Evolutionary conservation across 495 filamentous ascomycete species (phyloP), one percentile per base, ranked within the genome.

Genomic region (Aspergillus funiculosus): DNA sequence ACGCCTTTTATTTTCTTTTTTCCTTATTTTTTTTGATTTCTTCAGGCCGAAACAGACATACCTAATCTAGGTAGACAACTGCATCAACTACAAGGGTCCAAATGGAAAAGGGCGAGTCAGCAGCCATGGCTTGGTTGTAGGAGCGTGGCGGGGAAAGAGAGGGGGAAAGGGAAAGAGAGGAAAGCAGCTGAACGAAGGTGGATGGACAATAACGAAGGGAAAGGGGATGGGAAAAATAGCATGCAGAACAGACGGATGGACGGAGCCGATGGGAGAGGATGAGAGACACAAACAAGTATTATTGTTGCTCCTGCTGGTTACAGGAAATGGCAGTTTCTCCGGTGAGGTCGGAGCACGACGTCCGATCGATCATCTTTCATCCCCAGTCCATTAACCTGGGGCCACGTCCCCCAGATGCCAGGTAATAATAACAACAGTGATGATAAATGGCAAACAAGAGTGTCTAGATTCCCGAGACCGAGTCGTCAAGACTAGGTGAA

Each of bases 31-130:
- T 17, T n/a, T 28, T 28, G 3, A 9, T 28, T 28, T 28, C 26
- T 38, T 38, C 35, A 48, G 37, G 21, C 28, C 21, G n/a, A 48
- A 48, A 17, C 26, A 35, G 21, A 41, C 37, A 48, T 48, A 38
- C 37, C 46, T 48, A 48, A 47, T 47, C 35, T 26, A 47, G 18
- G 44, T 21, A 35, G 35, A 35, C 44, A 20, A 32, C 46, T 36
- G 46, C 46, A 48, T 48, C 46, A 30, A 35, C 37, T 40, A 48
- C 37, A 22, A 35, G 28, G 46, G 37, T 32, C 30, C 38, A 45
- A 28, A 40, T 40, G 41, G 35, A 17, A 24, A 45, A 11, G 27
- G 25, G 40, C 40, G 28, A 46, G 35, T 51, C 41, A 51, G 39
- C 22, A 21, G 41, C 41, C 48, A 51, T 51, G 48, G 41, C 41